phyloP scores from a whole-genome alignment of 2,329 filamentous ascomycete species.

The Metarhizium anisopliae region DNA sequence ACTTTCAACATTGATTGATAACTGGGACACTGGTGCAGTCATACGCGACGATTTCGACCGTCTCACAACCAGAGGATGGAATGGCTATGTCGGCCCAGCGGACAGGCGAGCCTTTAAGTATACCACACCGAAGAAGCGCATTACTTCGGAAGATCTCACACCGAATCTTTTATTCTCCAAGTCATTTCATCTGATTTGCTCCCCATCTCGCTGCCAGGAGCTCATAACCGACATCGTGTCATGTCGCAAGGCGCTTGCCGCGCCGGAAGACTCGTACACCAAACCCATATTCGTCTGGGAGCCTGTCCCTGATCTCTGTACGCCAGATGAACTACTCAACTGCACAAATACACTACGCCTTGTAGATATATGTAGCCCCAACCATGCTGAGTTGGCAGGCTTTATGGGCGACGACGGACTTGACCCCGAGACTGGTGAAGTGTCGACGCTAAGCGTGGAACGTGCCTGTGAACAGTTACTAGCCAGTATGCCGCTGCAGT shows the following conservation, averaged over 20 bases:
- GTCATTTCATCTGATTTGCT: constrained; percentile 84
- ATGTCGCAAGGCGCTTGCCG: constrained; percentile 36
- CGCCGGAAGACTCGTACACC: constrained; percentile 24
- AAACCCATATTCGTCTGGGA: constrained; percentile 86
- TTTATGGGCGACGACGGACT: constrained; percentile 63
- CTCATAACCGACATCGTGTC: constrained; percentile 63
- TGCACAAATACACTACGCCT: constrained; percentile 54
- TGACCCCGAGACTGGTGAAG: constrained; percentile 44
- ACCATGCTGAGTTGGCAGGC: constrained; percentile 78
- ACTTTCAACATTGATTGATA: constrained; percentile 53
- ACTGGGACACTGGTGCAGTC: constrained; percentile 68
- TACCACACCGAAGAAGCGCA: constrained; percentile 72
- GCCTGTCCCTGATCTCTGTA: constrained; percentile 83
- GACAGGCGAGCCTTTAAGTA: constrained; percentile 76
- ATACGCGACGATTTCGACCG: constrained; percentile 57
- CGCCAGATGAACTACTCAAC: constrained; percentile 56
- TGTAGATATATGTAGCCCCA: constrained; percentile 63
- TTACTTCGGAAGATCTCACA: constrained; percentile 65
- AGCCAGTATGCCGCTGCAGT: constrained; percentile 54
- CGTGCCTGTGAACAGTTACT: constrained; percentile 53
- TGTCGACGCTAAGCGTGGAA: constrained; percentile 45
- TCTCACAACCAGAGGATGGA: constrained; percentile 85
- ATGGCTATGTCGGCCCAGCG: constrained; percentile 68
- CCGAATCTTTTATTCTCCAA: constrained; percentile 58
- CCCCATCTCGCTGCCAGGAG: constrained; percentile 64